Conservation (phyloP, 148 eudicot genomes). For the Rhododendron simsii region DNA sequence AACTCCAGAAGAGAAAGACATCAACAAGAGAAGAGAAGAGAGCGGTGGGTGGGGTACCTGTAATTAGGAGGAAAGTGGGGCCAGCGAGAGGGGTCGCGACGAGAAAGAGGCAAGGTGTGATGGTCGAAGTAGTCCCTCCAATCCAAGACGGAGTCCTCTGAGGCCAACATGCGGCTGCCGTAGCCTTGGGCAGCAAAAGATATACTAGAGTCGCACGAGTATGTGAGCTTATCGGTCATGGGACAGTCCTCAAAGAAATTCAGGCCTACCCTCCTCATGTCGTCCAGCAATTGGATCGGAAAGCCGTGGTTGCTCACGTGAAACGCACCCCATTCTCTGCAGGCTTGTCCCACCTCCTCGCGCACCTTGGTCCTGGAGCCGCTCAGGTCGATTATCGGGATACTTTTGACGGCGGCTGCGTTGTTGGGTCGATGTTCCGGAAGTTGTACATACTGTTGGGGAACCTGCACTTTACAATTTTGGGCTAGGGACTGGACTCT, state of each 20-base stretch:
- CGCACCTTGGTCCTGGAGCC: conserved; percentile 15
- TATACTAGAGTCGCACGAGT: conserved; percentile 34
- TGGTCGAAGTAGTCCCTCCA: conserved; percentile 98
- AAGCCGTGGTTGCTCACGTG: conserved; percentile 68
- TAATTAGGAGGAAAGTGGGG: conserved; percentile 61
- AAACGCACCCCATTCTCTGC: conserved; percentile 86
- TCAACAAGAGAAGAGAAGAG: not conserved
- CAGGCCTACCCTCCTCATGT: conserved; percentile 45
- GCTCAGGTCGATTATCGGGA: conserved; percentile 59
- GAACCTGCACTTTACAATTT: conserved; percentile 20
- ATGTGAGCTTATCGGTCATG: conserved; percentile 47
- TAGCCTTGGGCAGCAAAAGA: conserved; percentile 75
- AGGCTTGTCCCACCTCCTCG: conserved; percentile 33
- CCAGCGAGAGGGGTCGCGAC: conserved; percentile 64
- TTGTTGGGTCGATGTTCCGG: conserved; percentile 36
- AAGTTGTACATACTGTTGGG: conserved; percentile 52
- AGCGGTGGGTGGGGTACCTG: conserved; percentile 36
- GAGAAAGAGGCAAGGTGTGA: conserved; percentile 65
- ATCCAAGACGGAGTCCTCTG: conserved; percentile 73
- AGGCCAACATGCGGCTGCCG: conserved; percentile 79
- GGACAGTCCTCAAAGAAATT: conserved; percentile 56
- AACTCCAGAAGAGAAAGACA: not conserved
- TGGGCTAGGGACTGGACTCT: conserved; percentile 42
- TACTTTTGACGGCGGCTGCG: conserved; percentile 1
- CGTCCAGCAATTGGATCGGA: conserved; percentile 38